Base-by-base conservation (phyloP, 768 basidiomycete genomes). In the Infundibulicybe gibba region DNA sequence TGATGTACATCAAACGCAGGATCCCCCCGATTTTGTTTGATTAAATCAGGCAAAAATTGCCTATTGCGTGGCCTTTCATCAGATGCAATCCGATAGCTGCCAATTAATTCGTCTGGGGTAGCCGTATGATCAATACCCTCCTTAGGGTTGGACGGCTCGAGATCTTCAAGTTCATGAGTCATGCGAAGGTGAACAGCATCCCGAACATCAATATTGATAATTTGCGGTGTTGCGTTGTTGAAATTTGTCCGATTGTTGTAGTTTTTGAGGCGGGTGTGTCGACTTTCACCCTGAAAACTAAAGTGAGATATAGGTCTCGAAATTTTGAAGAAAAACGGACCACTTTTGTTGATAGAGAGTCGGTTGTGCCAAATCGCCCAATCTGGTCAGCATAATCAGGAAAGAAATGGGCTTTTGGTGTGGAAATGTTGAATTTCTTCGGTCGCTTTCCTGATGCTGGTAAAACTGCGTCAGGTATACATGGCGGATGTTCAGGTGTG, bases 371-470 rank as follows among this genome's bases (percentile, higher is more conserved):
- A 41, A 50, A 54, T 6, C 9, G 17, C 35, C 37, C 17, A 16
- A 65, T 61, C 17, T 49, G 54, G 2, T 43, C 12, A 1, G 41
- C 40, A 45, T 66, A 66, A 44, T 69, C 60, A 0, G 57, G 53
- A 8, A 68, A 46, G 9, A 58, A 50, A 49, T 69, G 67, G 3
- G 56, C 52, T 45, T 70, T 70, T 32, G 58, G 60, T 0, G 61
- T 68, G 2, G 41, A 14, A 8, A 59, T 35, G 41, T 56, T 66
- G 51, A 59, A 55, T 12, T 21, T 33, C 43, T 56, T 61, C 32
- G 14, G 39, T 19, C 45, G 17, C 32, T 16, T 45, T 35, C 13
- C 31, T 9, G 30, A 40, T 34, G 19, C 33, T 40, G 14, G 35
- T 5, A 2, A 30, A 3, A 3, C 25, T n/a, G 2, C 46, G 30